Evolutionary conservation across 208 protist species (phyloP), one percentile per base, ranked within the genome.

Genomic region (Phytomonas sp.): DNA sequence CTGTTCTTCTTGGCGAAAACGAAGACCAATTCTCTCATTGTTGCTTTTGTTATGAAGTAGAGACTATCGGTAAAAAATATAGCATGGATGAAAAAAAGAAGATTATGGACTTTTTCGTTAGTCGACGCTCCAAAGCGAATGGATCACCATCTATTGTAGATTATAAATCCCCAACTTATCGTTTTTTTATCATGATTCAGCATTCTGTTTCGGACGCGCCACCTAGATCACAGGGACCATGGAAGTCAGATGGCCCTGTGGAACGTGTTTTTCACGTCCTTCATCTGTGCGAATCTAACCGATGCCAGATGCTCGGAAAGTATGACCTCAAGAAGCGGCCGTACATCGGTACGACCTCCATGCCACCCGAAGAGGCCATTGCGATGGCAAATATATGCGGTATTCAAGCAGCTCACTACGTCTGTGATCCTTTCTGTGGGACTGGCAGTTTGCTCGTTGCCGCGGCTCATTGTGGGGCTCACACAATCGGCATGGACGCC

Each of bases 281-380:
- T 29, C 72, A 78, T 14, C 64, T 80, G 29, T 63, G 61, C 2
- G 75, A 82, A 56, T 84, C 83, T 8, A 26, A 42, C 5, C 86
- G 91, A 10, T 72, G 72, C 30, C 52, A 52, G 26, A 59, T 92
- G 26, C 82, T 97, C 6, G 70, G 84, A 23, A 72, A 52, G 37
- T 98, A 94, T 76, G 84, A 88, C 64, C 80, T 98, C 8, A 84
- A 86, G 56, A 76, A 72, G n/a, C 81, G 97, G 10, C 83, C 83
- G 29, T 98, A 98, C 81, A 88, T 98, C 69, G 97, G 97, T 65
- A 98, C 97, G 2, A 98, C 97, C 2, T 95, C 95, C 31, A 98
- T 98, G 96, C 88, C 95, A n/a, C 83, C 94, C 31, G 94, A 98
- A 74, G 87, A 97, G 66, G 87, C 91, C 2, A 75, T 98, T 26